Conservation (phyloP, 2,329 filamentous ascomycete genomes). For the Fusarium caatingaense region DNA sequence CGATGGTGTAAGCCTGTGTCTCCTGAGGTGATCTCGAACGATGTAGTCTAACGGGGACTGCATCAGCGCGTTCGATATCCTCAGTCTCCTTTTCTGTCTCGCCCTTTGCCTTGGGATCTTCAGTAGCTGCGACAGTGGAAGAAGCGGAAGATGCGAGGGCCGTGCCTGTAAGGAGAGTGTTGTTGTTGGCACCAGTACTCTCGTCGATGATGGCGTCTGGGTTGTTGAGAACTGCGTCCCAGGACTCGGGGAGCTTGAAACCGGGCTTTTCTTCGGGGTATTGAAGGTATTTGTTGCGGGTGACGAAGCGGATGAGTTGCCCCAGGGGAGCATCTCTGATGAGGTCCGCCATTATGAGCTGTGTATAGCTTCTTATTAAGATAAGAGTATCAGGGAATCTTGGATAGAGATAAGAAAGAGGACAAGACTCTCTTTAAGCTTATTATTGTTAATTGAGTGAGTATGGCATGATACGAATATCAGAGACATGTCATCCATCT, state of each 20-base stretch:
- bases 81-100: slow-evolving; percentile 30
- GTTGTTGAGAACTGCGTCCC: slow-evolving; percentile 52
- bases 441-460: not conserved
- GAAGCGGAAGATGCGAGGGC: slow-evolving; percentile 41
- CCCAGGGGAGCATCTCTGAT: slow-evolving; percentile 69
- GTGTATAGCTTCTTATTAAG: not conserved
- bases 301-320: slow-evolving; percentile 66
- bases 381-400: not conserved
- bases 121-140: slow-evolving; percentile 38
- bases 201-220: slow-evolving; percentile 39
- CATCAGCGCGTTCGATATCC: slow-evolving; percentile 24
- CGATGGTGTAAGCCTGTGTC: slow-evolving; percentile 34
- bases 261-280: slow-evolving; percentile 70
- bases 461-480: not conserved
- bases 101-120: slow-evolving; percentile 19
- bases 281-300: slow-evolving; percentile 63
- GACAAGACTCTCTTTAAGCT: slow-evolving; percentile 15
- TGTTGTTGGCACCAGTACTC: slow-evolving; percentile 11
- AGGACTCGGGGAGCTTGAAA: slow-evolving; percentile 62
- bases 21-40: slow-evolving; percentile 43
- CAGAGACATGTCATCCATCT: slow-evolving; percentile 23
- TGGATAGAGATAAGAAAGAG: not conserved
- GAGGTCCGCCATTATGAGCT: slow-evolving; percentile 45
- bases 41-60: slow-evolving; percentile 29
- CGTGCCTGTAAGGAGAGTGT: slow-evolving; percentile 22